Evolutionary conservation across 805 yeast species (phyloP).

Genomic region (Candida broadrunensis): DNA sequence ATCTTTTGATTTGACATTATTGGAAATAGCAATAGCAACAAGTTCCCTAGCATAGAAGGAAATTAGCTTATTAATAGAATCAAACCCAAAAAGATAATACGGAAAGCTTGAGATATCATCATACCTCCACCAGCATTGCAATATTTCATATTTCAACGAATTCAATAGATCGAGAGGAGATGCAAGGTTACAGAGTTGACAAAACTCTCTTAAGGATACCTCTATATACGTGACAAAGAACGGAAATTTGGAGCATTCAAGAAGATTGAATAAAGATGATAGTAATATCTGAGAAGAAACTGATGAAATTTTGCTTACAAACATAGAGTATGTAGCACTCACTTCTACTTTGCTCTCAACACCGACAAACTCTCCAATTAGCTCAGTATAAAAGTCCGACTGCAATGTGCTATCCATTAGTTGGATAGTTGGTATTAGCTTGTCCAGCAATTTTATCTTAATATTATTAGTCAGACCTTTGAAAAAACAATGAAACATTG

Average conservation of each 20-base stretch:
- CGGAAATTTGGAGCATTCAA: slow-evolving; percentile 35
- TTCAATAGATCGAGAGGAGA: slow-evolving; percentile 22
- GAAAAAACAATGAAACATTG: slow-evolving; percentile 3
- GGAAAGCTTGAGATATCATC: slow-evolving; percentile 39
- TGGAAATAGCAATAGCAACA: not conserved
- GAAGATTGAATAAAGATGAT: slow-evolving; percentile 36
- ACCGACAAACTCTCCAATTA: slow-evolving; percentile 23
- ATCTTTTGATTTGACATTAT: not conserved
- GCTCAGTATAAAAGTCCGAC: slow-evolving; percentile 18
- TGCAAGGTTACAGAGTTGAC: slow-evolving; percentile 10
- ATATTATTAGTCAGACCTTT: slow-evolving; percentile 12
- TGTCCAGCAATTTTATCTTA: slow-evolving; percentile 15
- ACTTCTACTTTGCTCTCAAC: slow-evolving; percentile 40
- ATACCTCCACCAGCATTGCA: slow-evolving; percentile 44
- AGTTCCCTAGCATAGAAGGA: not conserved
- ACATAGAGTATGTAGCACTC: slow-evolving; percentile 34
- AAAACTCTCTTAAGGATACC: slow-evolving; percentile 20
- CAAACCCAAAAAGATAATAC: slow-evolving; percentile 34
- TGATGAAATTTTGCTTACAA: slow-evolving; percentile 28
- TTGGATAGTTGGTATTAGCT: slow-evolving; percentile 4
- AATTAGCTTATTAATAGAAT: not conserved
- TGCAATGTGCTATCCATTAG: not conserved
- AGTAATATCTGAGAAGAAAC: slow-evolving; percentile 27
- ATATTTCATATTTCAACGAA: slow-evolving; percentile 27
- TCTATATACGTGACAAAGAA: slow-evolving; percentile 28